Evolutionary conservation across 2,329 filamentous ascomycete species (phyloP).

Genomic region (Berkeleyomyces basicola): DNA sequence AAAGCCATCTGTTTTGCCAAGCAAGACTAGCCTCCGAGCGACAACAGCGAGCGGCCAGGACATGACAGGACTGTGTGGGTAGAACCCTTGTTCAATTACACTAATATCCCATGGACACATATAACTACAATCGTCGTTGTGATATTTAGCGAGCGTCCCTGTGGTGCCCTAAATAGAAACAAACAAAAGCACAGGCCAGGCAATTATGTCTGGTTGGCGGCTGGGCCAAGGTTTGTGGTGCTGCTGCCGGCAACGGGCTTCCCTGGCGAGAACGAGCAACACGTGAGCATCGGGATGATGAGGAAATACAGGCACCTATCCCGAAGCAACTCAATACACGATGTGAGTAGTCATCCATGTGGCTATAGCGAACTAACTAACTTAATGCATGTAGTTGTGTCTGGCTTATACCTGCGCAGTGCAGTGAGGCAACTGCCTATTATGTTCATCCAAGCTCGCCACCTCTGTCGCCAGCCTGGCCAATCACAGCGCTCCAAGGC

Average conservation of each 20-base stretch:
- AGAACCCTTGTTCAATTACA: too few relatives aligned
- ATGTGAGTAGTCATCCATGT: too few relatives aligned
- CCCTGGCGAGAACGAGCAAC: too few relatives aligned
- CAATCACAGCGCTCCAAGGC: background rate
- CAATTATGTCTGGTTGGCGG: background rate
- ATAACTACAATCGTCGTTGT: background rate
- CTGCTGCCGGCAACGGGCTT: background rate
- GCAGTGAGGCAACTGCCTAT: too few relatives aligned
- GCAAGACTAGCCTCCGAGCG: background rate
- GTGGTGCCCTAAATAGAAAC: background rate
- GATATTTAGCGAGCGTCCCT: background rate
- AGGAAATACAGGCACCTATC: too few relatives aligned
- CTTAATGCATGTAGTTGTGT: too few relatives aligned
- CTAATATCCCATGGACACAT: background rate
- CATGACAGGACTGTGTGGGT: background rate
- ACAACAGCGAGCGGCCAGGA: background rate
- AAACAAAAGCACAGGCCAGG: background rate
- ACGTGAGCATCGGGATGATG: too few relatives aligned
- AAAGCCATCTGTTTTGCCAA: background rate
- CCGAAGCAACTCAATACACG: too few relatives aligned
- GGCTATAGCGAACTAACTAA: too few relatives aligned
- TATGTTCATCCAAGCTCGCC: background rate
- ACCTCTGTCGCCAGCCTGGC: background rate
- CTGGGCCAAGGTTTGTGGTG: background rate
- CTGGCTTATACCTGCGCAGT: too few relatives aligned